Percentiles rank a stretch among this genome's conserved stretches.
Evolutionary conservation across 805 yeast genomes (phyloP).

Genomic region (Metschnikowia kofuensis): DNA sequence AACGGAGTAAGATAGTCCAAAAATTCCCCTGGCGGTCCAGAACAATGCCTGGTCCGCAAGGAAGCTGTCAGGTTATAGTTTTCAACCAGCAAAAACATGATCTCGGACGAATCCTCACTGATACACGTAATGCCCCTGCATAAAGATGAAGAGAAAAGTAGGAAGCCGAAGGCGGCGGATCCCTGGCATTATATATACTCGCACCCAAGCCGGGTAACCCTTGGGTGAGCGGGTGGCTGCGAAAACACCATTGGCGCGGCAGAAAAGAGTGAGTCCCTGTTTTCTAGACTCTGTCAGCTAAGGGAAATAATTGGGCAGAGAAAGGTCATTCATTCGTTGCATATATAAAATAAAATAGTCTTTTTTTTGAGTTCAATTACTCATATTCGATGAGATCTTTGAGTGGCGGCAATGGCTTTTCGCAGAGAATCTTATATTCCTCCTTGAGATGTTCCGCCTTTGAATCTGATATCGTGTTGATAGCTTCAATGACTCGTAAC

Average conservation of each 20-base stretch:
- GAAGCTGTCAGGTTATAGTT: conserved; percentile 95
- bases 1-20: conserved; percentile 45
- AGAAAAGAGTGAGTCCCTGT: too few species aligned
- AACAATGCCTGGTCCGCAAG: conserved; percentile 43
- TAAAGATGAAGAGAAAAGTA: conserved; percentile 69
- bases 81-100: conserved; percentile 99
- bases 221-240: not conserved
- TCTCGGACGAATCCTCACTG: conserved; percentile 99
- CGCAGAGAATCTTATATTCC: not conserved
- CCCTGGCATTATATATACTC: conserved; percentile 11
- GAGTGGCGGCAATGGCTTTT: not conserved
- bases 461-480: not conserved
- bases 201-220: conserved; percentile 15
- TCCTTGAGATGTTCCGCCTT: conserved; percentile 1
- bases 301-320: too few species aligned
- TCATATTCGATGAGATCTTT: conserved; percentile 1
- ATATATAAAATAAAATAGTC: too few species aligned
- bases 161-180: conserved; percentile 3
- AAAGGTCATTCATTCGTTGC: not conserved
- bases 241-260: not conserved
- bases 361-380: too few species aligned
- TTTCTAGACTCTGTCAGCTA: too few species aligned
- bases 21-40: conserved; percentile 65
- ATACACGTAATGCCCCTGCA: conserved; percentile 99
- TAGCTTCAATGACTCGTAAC: not conserved